Evolutionary conservation across 352 stramenopile genomes (phyloP).

Genomic region (Globisporangium barbulae): DNA sequence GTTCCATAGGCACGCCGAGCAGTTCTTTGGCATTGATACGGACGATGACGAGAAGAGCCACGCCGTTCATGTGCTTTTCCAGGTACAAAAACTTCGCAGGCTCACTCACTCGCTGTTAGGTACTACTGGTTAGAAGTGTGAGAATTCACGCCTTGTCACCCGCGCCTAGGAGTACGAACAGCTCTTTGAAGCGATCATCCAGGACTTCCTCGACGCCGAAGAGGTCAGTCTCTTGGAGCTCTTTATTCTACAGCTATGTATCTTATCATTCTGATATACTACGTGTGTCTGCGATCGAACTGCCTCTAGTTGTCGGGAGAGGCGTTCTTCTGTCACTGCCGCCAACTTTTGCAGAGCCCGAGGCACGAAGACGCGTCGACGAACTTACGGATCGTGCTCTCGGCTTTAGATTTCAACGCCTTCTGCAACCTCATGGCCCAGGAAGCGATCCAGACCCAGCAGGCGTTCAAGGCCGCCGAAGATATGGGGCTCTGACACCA

Average conservation of each 20-base stretch:
- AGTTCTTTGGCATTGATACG: constrained; percentile 29
- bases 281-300: not conserved
- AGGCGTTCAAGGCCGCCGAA: constrained; percentile 42
- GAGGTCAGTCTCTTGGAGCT: constrained; percentile 14
- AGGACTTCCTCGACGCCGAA: constrained; percentile 41
- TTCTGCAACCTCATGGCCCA: constrained; percentile 56
- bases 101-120: constrained; percentile 2
- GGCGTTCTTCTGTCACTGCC: constrained; percentile 52
- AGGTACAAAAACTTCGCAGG: constrained; percentile 13
- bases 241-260: not conserved
- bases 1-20: constrained; percentile 27
- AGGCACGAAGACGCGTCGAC: constrained; percentile 30
- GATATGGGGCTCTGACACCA: constrained; percentile 49
- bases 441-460: constrained; percentile 45
- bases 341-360: constrained; percentile 23
- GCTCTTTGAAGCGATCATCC: constrained; percentile 43
- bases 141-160: not conserved
- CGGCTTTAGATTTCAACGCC: constrained; percentile 46
- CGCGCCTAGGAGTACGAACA: constrained; percentile 40
- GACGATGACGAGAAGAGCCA: constrained; percentile 37
- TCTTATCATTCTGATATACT: not conserved
- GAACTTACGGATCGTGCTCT: constrained; percentile 48
- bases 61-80: constrained; percentile 39
- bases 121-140: not conserved
- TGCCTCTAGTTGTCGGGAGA: constrained; percentile 31